Conservation (phyloP, 176 grass and related monocot species). For the Typha latifolia region DNA sequence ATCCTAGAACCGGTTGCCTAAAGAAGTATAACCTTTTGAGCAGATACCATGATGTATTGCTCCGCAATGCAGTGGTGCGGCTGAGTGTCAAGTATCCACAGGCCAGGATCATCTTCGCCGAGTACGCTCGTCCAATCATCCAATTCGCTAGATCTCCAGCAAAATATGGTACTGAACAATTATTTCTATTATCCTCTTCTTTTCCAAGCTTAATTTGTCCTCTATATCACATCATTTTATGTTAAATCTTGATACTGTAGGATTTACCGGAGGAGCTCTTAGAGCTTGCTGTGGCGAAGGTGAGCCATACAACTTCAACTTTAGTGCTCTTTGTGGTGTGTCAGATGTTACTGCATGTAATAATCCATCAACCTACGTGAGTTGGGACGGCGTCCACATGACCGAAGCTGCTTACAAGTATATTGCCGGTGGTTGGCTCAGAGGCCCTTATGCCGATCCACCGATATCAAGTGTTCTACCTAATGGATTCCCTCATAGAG, state of each 20-base stretch:
- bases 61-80: slow-evolving; percentile 1
- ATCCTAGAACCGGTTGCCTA: slow-evolving; percentile 12
- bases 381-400: slow-evolving; percentile 62
- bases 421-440: slow-evolving; percentile 48
- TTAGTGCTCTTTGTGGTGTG: slow-evolving; percentile 13
- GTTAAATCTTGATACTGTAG: neutral
- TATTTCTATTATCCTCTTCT: neutral
- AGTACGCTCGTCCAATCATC: slow-evolving; percentile 19
- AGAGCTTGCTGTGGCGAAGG: slow-evolving; percentile 26
- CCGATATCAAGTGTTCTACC: slow-evolving; percentile 7
- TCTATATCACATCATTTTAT: too few relatives aligned
- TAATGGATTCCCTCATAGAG: too few relatives aligned
- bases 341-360: slow-evolving; percentile 25
- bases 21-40: slow-evolving; percentile 12
- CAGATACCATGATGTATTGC: slow-evolving; percentile 9
- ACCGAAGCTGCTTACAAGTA: slow-evolving; percentile 46
- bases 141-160: neutral
- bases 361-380: slow-evolving; percentile 35
- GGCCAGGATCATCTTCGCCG: slow-evolving; percentile 19
- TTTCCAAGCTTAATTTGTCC: neutral
- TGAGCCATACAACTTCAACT: slow-evolving; percentile 33
- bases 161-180: neutral
- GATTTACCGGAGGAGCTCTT: neutral
- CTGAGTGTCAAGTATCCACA: slow-evolving; percentile 2
- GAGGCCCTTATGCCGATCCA: slow-evolving; percentile 39